Base-by-base conservation (phyloP, 208 protist species). In the Acanthamoeba divionensis region DNA sequence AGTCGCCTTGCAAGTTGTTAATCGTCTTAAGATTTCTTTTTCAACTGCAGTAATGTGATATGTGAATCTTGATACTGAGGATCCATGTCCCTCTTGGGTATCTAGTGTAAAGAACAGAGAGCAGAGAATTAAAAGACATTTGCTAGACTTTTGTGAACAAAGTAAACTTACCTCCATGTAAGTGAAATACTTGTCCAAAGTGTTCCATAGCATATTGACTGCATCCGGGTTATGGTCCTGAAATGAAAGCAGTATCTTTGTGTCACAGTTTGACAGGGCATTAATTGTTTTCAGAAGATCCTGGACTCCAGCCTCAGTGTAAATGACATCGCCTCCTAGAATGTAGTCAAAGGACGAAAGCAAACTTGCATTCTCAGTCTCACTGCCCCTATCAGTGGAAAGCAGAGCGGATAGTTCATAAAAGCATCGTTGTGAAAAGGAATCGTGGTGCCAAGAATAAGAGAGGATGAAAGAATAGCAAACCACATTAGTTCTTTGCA, bases 221-320 rank as follows among this genome's bases (percentile, higher is more conserved):
- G 73, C 73, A 38, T 83, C 73, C 13, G 73, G 73, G 73, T 83
- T 83, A 54, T 83, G 73, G 12, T 83, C 73, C 50, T 83, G 73
- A 26, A 83, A 83, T 47, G 73, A 47, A 0, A 83, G 12, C 1
- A 63, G 0, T 12, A 83, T 54, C 15, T 7, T 2, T 3, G 73
- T 63, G 26, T 29, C 31, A 1, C 65, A 47, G 15, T 26, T 41
- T 3, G 73, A 47, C 21, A 83, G 38, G 29, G 73, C 73, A 54
- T 83, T 29, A 47, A 83, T 83, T 7, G 73, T 83, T 29, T 36
- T 24, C 21, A 83, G 73, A 29, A 83, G 48, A 33, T 63, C 48
- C 10, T 31, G 48, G 2, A 83, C 73, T 47, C 73, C 44, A 8
- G 73, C 65, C 18, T 83, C 73, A 15, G 73, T 83, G 73, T 83